Evolutionary conservation across 306 rosid species (phyloP).

Genomic region (Prunus dulcis): DNA sequence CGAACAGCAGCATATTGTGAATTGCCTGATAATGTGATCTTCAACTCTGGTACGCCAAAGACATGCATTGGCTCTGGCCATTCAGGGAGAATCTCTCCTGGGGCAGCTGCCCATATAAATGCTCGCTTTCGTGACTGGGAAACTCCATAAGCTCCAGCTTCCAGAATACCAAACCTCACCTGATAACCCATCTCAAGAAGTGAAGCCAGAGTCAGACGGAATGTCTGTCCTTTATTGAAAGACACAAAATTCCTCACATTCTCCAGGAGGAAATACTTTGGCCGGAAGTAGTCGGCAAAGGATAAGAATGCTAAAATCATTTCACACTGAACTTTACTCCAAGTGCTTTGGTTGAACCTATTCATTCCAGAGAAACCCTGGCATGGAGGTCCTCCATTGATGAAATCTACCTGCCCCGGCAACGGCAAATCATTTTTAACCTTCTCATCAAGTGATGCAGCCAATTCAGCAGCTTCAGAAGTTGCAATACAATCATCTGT

Average conservation of each 20-base stretch:
- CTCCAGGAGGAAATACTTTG: constrained; percentile 88
- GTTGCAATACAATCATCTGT: constrained; percentile 84
- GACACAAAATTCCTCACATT: constrained; percentile 94
- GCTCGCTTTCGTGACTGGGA: constrained; percentile 96
- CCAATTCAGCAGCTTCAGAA: constrained; percentile 74
- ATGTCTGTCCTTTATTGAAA: constrained; percentile 92
- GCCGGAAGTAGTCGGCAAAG: constrained; percentile 94
- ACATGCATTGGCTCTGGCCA: constrained; percentile 99
- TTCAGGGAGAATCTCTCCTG: constrained; percentile 83
- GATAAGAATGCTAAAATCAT: constrained; percentile 96
- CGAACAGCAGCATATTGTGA: constrained; percentile 76
- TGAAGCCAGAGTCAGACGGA: constrained; percentile 80
- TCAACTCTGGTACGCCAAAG: constrained; percentile 79
- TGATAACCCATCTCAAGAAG: constrained; percentile 99
- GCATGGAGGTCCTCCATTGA: constrained; percentile 98
- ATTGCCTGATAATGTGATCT: constrained; percentile 49
- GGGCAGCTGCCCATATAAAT: constrained; percentile 98
- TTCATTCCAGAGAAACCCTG: constrained; percentile 99
- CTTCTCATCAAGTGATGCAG: constrained; percentile 52
- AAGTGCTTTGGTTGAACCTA: constrained; percentile 79
- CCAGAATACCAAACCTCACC: constrained; percentile 97
- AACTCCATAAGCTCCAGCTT: constrained; percentile 96
- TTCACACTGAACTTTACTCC: constrained; percentile 99
- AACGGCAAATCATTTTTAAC: constrained; percentile 58
- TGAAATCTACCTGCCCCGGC: constrained; percentile 95